Percentiles rank a stretch among this genome's conserved stretches.
Evolutionary conservation across 2,329 filamentous ascomycete species (phyloP).

Genomic region (Anthostomella pinea): DNA sequence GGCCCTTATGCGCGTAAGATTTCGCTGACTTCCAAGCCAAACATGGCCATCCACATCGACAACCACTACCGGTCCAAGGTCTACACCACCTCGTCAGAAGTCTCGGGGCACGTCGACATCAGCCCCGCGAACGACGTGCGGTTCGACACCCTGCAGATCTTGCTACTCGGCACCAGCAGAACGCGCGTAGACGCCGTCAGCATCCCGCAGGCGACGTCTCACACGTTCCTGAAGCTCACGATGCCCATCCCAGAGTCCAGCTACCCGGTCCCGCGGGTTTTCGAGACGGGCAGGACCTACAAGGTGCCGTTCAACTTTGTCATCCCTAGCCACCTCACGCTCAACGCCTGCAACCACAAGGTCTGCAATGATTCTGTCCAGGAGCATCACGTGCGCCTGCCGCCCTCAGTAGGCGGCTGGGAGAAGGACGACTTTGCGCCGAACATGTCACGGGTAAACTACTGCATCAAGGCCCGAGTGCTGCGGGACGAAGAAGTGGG

Average conservation of each 20-base stretch:
- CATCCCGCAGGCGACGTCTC: slow-evolving; percentile 45
- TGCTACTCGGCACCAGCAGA: slow-evolving; percentile 49
- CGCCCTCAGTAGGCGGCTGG: slow-evolving; percentile 52
- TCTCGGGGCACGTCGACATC: slow-evolving; percentile 49
- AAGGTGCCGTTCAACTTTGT: slow-evolving; percentile 58
- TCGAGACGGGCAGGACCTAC: slow-evolving; percentile 48
- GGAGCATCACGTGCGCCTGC: slow-evolving; percentile 52
- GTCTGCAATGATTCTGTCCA: slow-evolving; percentile 43
- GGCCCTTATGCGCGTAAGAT: slow-evolving; percentile 20
- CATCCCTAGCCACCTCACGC: slow-evolving; percentile 54
- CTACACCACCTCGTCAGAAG: slow-evolving; percentile 52
- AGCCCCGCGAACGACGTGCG: slow-evolving; percentile 42
- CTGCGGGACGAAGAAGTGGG: slow-evolving; percentile 26
- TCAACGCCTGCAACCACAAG: slow-evolving; percentile 53
- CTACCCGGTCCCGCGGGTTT: slow-evolving; percentile 46
- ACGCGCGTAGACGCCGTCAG: slow-evolving; percentile 52
- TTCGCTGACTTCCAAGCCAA: slow-evolving; percentile 29
- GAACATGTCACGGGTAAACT: slow-evolving; percentile 53
- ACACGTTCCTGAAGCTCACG: slow-evolving; percentile 43
- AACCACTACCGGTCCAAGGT: slow-evolving; percentile 54
- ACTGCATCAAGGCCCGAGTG: slow-evolving; percentile 48
- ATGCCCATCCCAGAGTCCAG: slow-evolving; percentile 41
- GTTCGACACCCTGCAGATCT: slow-evolving; percentile 52
- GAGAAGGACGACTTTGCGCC: slow-evolving; percentile 54
- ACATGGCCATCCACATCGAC: slow-evolving; percentile 48